phyloP scores from a whole-genome alignment of 225 moss, liverwort and hornwort genomes.

The Neckera pumila region DNA sequence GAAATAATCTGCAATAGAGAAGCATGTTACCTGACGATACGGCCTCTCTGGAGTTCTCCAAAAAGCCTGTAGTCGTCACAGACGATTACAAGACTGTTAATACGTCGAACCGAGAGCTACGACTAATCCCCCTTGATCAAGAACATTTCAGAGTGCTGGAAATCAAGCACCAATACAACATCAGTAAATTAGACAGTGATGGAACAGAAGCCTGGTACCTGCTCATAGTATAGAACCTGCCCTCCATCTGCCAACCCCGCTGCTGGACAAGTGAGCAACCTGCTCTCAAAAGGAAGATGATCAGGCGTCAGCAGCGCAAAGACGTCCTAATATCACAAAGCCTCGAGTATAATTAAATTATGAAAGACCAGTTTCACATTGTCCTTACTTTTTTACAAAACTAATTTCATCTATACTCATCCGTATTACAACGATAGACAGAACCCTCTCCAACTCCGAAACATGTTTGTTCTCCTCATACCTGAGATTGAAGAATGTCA shows the following conservation, averaged over 20 bases:
- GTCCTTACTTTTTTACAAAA: neutral
- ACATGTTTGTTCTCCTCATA: neutral
- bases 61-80: constrained; percentile 52
- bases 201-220: constrained; percentile 33
- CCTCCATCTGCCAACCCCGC: constrained; percentile 78
- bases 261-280: constrained; percentile 85
- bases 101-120: neutral
- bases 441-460: neutral
- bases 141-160: neutral
- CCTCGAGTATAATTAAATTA: neutral
- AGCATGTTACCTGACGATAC: constrained; percentile 68
- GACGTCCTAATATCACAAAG: neutral
- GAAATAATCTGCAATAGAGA: neutral
- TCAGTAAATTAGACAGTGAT: neutral
- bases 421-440: neutral
- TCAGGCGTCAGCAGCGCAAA: neutral
- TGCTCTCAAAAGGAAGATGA: constrained; percentile 15
- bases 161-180: neutral
- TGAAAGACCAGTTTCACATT: neutral
- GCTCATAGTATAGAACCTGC: constrained; percentile 81
- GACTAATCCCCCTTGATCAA: neutral
- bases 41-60: constrained; percentile 97
- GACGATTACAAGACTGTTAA: neutral
- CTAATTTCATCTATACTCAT: neutral
- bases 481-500: constrained; percentile 98